phyloP scores from a whole-genome alignment of 305 asterid species.

The Fraxinus albicans region DNA sequence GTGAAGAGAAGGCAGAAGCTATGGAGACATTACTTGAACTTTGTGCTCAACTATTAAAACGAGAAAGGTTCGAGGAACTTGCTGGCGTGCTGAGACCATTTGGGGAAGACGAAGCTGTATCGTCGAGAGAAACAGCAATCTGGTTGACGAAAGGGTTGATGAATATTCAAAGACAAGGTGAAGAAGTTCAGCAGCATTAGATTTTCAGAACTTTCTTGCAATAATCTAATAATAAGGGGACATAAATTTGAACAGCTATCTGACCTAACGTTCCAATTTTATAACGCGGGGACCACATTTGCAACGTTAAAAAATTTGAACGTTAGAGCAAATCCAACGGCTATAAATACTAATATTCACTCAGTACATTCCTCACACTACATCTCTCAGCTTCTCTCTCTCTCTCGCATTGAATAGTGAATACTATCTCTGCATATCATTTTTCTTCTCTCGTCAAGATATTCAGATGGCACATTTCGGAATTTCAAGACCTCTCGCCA shows the following conservation, averaged over 20 bases:
- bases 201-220: background rate
- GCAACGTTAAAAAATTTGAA: conserved; percentile 25
- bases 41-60: conserved; percentile 70
- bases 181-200: conserved; percentile 19
- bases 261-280: background rate
- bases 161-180: conserved; percentile 49
- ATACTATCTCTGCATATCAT: background rate
- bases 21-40: conserved; percentile 83
- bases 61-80: conserved; percentile 73
- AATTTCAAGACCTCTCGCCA: background rate
- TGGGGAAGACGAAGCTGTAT: conserved; percentile 69
- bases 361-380: background rate
- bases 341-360: conserved; percentile 22
- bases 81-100: conserved; percentile 75
- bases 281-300: conserved; percentile 23
- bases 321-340: conserved; percentile 11
- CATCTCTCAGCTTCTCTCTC: background rate
- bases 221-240: background rate
- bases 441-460: background rate
- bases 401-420: background rate
- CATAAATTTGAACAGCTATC: background rate
- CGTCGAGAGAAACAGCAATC: conserved; percentile 86
- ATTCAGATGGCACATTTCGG: conserved; percentile 4
- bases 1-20: conserved; percentile 65
- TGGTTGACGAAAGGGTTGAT: conserved; percentile 82